Evolutionary conservation across 495 filamentous ascomycete species (phyloP).

Genomic region (Penicillium ochrochloron): DNA sequence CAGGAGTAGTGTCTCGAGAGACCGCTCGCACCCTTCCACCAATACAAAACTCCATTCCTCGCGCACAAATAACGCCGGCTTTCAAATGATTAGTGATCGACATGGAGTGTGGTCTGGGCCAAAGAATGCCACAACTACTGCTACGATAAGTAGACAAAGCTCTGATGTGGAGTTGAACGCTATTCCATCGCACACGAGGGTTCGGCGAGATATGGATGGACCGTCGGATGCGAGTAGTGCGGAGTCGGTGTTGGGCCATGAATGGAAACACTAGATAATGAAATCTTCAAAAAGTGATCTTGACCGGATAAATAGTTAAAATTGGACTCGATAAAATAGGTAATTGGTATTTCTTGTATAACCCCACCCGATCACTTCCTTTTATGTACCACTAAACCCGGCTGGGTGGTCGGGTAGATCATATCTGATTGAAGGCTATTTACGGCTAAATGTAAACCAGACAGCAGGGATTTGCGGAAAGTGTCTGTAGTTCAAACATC

Average conservation of each 20-base stretch:
- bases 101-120: not conserved
- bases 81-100: not conserved
- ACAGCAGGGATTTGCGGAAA: not conserved
- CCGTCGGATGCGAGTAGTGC: not conserved
- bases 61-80: not conserved
- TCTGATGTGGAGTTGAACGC: constrained; percentile 2
- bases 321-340: not conserved
- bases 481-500: too few species aligned
- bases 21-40: not conserved
- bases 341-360: not conserved
- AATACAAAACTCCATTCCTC: not conserved
- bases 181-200: not conserved
- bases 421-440: not conserved
- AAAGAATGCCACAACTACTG: not conserved
- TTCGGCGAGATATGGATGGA: not conserved
- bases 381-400: not conserved
- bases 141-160: not conserved
- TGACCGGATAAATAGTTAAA: not conserved
- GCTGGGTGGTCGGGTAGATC: not conserved
- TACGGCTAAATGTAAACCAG: not conserved
- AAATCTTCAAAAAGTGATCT: not conserved
- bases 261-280: not conserved
- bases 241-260: not conserved
- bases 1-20: not conserved
- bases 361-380: not conserved